Evolutionary conservation across 805 yeast genomes (phyloP), one percentile per base, ranked within the genome.

Genomic region (Wickerhamiella kurtzmanii): DNA sequence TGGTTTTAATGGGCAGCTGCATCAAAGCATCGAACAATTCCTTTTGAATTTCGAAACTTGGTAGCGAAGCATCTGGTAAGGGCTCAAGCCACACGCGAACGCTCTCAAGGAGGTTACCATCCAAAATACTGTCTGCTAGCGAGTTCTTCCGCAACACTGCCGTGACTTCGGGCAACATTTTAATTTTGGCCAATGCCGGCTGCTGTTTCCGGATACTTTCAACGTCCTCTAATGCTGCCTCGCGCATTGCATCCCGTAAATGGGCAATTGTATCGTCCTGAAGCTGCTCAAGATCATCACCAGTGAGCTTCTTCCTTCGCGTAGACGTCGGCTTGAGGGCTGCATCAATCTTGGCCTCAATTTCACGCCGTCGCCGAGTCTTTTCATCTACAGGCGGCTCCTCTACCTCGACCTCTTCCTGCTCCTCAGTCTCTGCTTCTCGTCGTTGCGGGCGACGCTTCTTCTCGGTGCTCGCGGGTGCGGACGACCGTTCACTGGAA

Each of bases 81-180:
- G 99, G 99, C 64, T 92, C 99, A 48, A 92, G 72, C 99, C 99
- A 92, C 62, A 86, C 80, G 56, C 97, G 75, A 22, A 92, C 88
- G 44, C 95, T 89, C 58, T 89, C 96, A 50, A 92, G 70, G 56
- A 92, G 65, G 64, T 92, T 92, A 63, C 92, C 92, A 68, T 92
- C 99, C 59, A 92, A 72, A 49, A 92, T 85, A 22, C 95, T 82
- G 60, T 89, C 95, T 32, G 95, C 88, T 56, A 92, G 71, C 61
- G 81, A 82, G 2, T 86, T 86, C 67, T 86, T 82, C 22, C 85
- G 72, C 58, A 92, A 68, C 2, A 83, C 77, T 50, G 75, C 79
- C 52, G 74, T 76, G 21, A 92, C 98, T 55, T 77, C 82, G 22
- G 83, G 82, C 58, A 92, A 72, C 58, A 92, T 67, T 63, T 79